Evolutionary conservation across 345 rosid species (phyloP).

Genomic region (Sisymbrium altissimum): DNA sequence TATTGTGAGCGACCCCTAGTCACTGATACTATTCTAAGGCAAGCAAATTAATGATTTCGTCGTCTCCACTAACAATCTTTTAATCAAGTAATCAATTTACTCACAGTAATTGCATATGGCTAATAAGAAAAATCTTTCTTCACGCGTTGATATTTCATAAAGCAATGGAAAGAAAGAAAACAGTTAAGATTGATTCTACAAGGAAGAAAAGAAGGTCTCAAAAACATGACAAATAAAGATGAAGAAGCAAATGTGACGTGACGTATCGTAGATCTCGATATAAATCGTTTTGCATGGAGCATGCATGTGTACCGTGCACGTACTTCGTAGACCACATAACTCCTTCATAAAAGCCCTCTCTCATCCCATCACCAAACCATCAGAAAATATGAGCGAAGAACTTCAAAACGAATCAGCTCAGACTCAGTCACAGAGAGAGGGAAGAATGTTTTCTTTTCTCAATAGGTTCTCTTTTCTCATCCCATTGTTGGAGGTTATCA

Average conservation of each 20-base stretch:
- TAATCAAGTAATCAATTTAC: background rate
- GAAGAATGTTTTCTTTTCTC: constrained; percentile 10
- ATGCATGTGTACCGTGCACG: constrained; percentile 30
- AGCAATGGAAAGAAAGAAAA: background rate
- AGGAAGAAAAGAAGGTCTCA: constrained; percentile 20
- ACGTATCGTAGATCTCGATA: constrained; percentile 18
- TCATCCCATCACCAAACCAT: constrained; percentile 17
- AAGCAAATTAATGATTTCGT: background rate
- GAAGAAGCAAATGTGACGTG: constrained; percentile 21
- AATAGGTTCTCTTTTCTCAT: constrained; percentile 8
- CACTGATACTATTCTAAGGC: background rate
- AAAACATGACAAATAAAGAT: constrained; percentile 12
- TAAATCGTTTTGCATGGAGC: constrained; percentile 29
- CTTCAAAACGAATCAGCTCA: background rate
- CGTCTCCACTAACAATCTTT: background rate
- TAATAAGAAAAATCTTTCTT: background rate
- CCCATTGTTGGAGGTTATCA: constrained; percentile 20
- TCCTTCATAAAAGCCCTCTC: constrained; percentile 27
- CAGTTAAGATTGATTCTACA: background rate
- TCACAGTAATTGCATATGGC: background rate
- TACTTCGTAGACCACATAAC: constrained; percentile 18
- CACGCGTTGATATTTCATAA: background rate
- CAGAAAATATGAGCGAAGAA: constrained; percentile 1
- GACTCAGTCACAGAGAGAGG: constrained; percentile 2
- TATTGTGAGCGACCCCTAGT: background rate